Evolutionary conservation across 257 asterid species (phyloP).

Genomic region (Fraxinus excelsior): DNA sequence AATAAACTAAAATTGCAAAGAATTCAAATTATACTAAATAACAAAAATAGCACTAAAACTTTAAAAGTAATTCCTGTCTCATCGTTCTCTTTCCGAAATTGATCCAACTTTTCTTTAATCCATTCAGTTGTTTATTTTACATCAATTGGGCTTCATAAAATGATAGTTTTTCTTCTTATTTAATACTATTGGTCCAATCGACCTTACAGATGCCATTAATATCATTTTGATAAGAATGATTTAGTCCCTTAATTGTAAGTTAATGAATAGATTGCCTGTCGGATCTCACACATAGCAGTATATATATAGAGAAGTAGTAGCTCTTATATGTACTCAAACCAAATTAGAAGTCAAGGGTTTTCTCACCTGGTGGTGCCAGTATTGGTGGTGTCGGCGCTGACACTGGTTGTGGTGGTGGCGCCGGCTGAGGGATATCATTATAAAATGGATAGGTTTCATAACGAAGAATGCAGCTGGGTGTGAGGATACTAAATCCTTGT

Average conservation of each 20-base stretch:
- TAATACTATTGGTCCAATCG: not conserved
- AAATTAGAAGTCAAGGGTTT: not conserved
- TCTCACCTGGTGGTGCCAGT: not conserved
- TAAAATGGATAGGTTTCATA: constrained; percentile 11
- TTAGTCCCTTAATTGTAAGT: not conserved
- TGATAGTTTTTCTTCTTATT: not conserved
- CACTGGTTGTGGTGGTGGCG: not conserved
- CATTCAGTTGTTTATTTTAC: too few relatives aligned
- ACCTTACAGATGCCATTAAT: not conserved
- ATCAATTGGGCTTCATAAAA: too few relatives aligned
- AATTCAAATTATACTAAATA: too few relatives aligned
- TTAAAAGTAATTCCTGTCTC: too few relatives aligned
- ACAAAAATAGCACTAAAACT: too few relatives aligned
- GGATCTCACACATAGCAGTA: too few relatives aligned
- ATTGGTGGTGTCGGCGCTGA: not conserved
- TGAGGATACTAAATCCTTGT: not conserved
- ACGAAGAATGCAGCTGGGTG: constrained; percentile 30
- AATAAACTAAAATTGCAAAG: too few relatives aligned
- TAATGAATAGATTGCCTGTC: not conserved
- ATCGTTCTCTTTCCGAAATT: too few relatives aligned
- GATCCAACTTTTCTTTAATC: too few relatives aligned
- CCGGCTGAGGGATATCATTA: not conserved
- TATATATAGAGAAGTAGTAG: too few relatives aligned
- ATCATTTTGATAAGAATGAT: too few relatives aligned
- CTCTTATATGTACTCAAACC: not conserved